Base-by-base conservation (phyloP, 1,139 yeast genomes). In the Protomyces pachydermus region DNA sequence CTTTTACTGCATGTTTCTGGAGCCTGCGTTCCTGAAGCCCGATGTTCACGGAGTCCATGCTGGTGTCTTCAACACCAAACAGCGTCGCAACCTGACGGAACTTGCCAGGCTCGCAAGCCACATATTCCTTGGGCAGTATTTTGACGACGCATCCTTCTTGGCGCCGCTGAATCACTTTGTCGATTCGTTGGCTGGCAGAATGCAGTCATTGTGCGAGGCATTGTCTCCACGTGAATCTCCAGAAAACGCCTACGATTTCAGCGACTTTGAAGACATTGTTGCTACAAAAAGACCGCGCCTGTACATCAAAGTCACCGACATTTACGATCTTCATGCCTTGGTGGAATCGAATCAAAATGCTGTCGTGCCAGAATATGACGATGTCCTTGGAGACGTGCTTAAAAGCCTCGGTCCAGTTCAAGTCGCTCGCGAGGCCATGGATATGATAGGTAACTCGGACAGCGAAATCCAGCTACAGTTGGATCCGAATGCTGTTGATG, bases 131-230 rank as follows among this genome's bases (percentile, higher is more conserved):
- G 82, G 89, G 82, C 80, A 81, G 67, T 83, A 87, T 2, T 90
- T 90, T 75, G 79, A 80, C 1, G 84, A 81, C 56, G 86, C 87
- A 69, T 83, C 86, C 63, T 90, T 84, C 73, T 76, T 88, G 70
- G 91, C 87, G 71, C 96, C 96, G 1, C 79, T 90, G 72, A 88
- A 88, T 72, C 93, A 87, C 57, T 88, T 83, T 70, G 80, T 90
- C 56, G 77, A 76, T 52, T 76, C 81, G 10, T 79, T 84, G 1
- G 74, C 77, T n/a, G 84, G 79, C 3, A 74, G 79, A 9, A 79
- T 83, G 64, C 76, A 80, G 54, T 72, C 74, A 0, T 73, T 84
- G 8, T 87, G 57, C 73, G 72, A 52, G 74, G 77, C 42, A 72
- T 65, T 66, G 16, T 25, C 60, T 14, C 34, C 54, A 18, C 34